A percentile compares a stretch with the other conserved stretches of the same genome.
phyloP scores from a whole-genome alignment of 179 eudicot genomes.

The Silene vulgaris region DNA sequence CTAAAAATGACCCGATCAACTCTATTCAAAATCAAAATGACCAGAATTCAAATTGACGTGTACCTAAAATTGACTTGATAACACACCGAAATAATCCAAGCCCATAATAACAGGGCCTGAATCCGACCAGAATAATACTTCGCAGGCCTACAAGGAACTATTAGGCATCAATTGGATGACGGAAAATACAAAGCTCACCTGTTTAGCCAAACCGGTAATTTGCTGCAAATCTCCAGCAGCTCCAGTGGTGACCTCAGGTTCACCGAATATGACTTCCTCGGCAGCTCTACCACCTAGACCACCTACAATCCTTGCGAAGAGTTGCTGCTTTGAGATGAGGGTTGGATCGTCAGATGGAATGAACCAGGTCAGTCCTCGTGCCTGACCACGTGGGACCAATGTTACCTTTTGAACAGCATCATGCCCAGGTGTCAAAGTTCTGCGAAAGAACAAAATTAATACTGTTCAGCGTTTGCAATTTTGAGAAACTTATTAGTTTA shows the following conservation, averaged over 20 bases:
- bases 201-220: slow-evolving; percentile 92
- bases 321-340: slow-evolving; percentile 90
- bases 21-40: too few species aligned
- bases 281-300: slow-evolving; percentile 99
- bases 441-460: slow-evolving; percentile 28
- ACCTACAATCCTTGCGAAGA: slow-evolving; percentile 95
- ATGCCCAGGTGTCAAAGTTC: slow-evolving; percentile 96
- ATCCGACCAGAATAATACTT: too few species aligned
- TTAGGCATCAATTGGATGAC: neutral
- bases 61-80: too few species aligned
- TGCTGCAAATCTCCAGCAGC: slow-evolving; percentile 97
- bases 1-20: too few species aligned
- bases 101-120: too few species aligned
- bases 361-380: slow-evolving; percentile 96
- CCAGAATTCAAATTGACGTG: too few species aligned
- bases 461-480: slow-evolving; percentile 35
- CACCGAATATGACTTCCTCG: slow-evolving; percentile 91
- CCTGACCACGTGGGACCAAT: slow-evolving; percentile 96
- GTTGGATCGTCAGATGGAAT: slow-evolving; percentile 98
- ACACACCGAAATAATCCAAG: too few species aligned
- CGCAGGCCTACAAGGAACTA: neutral
- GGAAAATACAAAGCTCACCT: slow-evolving; percentile 41
- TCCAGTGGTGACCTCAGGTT: slow-evolving; percentile 95
- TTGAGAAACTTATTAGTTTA: neutral
- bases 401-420: slow-evolving; percentile 96